phyloP scores from a whole-genome alignment of 495 filamentous ascomycete species.

The Clohesyomyces aquaticus region DNA sequence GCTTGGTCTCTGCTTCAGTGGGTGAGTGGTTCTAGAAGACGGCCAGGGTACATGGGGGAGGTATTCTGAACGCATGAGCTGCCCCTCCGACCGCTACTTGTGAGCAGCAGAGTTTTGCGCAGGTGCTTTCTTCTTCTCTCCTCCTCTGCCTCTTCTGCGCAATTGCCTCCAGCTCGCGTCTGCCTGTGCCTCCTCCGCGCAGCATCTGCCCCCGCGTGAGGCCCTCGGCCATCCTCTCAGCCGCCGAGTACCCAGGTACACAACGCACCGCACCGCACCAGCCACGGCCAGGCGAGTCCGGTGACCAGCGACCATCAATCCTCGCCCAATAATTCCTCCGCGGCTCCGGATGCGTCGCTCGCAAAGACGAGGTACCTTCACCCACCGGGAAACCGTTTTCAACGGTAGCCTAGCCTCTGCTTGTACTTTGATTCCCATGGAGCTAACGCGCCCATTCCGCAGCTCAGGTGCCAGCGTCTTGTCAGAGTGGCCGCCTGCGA shows the following conservation, averaged over 20 bases:
- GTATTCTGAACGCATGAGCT: neutral
- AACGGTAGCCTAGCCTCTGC: conserved; percentile 23
- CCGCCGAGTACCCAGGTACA: conserved; percentile 4
- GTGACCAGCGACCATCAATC: conserved; percentile 19
- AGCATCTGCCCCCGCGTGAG: too few species aligned
- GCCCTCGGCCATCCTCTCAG: conserved; percentile 11
- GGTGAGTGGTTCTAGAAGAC: neutral
- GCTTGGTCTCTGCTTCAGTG: too few species aligned
- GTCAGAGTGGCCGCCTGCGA: conserved; percentile 25
- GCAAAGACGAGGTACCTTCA: conserved; percentile 14
- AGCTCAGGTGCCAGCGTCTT: conserved; percentile 16
- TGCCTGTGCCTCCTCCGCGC: too few species aligned
- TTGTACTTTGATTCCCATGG: too few species aligned
- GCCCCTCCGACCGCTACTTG: conserved; percentile 23
- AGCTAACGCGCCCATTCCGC: too few species aligned
- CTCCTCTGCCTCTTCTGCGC: conserved; percentile 6
- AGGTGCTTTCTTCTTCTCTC: neutral
- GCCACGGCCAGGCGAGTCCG: neutral
- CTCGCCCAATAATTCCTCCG: conserved; percentile 19
- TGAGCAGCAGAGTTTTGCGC: conserved; percentile 22
- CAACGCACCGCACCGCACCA: conserved; percentile 1
- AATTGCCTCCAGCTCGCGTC: too few species aligned
- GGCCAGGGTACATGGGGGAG: neutral
- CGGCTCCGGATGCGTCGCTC: conserved; percentile 29
- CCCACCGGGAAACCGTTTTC: neutral